phyloP scores from a whole-genome alignment of 148 eudicot species.

The Pharnaceum exiguum region DNA sequence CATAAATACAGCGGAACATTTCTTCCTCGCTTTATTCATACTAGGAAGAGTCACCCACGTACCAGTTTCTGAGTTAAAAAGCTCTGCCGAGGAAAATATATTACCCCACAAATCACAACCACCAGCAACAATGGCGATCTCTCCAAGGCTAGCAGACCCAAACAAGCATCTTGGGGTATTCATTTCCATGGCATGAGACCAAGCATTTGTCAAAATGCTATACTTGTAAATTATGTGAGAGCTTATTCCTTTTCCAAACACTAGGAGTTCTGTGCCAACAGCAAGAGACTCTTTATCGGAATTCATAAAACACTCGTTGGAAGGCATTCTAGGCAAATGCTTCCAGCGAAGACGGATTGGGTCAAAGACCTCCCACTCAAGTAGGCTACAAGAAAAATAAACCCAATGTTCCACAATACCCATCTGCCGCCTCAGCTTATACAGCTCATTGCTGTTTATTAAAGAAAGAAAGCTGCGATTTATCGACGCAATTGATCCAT shows the following conservation, averaged over 20 bases:
- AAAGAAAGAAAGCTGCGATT: slow-evolving; percentile 50
- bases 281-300: slow-evolving; percentile 84
- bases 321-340: slow-evolving; percentile 52
- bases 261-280: slow-evolving; percentile 82
- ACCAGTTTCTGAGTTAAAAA: slow-evolving; percentile 57
- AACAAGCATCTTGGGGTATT: slow-evolving; percentile 67
- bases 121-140: slow-evolving; percentile 71
- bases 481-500: slow-evolving; percentile 56
- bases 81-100: slow-evolving; percentile 50
- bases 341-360: slow-evolving; percentile 56
- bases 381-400: slow-evolving; percentile 62
- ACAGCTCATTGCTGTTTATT: slow-evolving; percentile 44
- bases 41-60: slow-evolving; percentile 54
- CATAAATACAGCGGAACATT: slow-evolving; percentile 76
- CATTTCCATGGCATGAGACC: slow-evolving; percentile 63
- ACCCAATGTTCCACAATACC: slow-evolving; percentile 76
- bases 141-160: slow-evolving; percentile 68
- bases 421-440: slow-evolving; percentile 39
- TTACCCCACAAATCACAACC: slow-evolving; percentile 61
- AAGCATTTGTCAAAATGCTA: slow-evolving; percentile 55
- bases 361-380: slow-evolving; percentile 86
- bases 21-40: slow-evolving; percentile 63
- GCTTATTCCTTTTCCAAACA: slow-evolving; percentile 53
- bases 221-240: slow-evolving; percentile 53
- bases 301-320: slow-evolving; percentile 55